Evolutionary conservation across 2,329 filamentous ascomycete species (phyloP).

Genomic region (Akanthomyces lecanii): DNA sequence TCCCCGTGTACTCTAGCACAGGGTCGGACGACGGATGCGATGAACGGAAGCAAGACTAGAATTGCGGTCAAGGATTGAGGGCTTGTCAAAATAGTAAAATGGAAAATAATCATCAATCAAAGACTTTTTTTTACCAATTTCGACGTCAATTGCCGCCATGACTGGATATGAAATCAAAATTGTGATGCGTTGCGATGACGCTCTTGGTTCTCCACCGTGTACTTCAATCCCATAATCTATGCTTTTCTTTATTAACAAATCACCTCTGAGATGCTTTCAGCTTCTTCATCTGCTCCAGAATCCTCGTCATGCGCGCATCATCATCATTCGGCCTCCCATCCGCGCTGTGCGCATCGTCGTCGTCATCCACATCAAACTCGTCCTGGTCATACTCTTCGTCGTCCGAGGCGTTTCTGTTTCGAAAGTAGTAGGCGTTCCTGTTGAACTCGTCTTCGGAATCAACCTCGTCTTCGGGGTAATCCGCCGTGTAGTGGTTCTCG

Average conservation of each 20-base stretch:
- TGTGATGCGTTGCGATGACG: not conserved
- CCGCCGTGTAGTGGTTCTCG: conserved; percentile 73
- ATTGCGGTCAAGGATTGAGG: not conserved
- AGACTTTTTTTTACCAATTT: not conserved
- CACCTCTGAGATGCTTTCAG: conserved; percentile 1
- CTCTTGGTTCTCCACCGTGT: not conserved
- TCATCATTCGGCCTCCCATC: conserved; percentile 36
- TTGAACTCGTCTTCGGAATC: conserved; percentile 58
- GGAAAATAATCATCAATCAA: not conserved
- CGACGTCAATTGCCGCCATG: not conserved
- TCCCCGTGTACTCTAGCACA: not conserved
- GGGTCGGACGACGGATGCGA: not conserved
- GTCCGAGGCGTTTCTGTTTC: conserved; percentile 50
- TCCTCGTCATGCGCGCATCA: conserved; percentile 36
- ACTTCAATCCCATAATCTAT: not conserved
- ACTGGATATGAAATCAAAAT: not conserved
- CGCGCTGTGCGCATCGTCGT: conserved; percentile 26
- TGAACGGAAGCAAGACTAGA: not conserved
- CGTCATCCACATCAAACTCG: conserved; percentile 26
- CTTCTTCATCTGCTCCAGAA: conserved; percentile 33
- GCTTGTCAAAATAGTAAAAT: not conserved
- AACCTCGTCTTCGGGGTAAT: conserved; percentile 77
- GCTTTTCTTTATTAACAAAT: not conserved
- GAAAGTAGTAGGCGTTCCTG: conserved; percentile 51
- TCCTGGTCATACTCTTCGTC: conserved; percentile 49